Base-by-base conservation (phyloP, 1,284 basidiomycete genomes). In the Sporisorium graminicola region DNA sequence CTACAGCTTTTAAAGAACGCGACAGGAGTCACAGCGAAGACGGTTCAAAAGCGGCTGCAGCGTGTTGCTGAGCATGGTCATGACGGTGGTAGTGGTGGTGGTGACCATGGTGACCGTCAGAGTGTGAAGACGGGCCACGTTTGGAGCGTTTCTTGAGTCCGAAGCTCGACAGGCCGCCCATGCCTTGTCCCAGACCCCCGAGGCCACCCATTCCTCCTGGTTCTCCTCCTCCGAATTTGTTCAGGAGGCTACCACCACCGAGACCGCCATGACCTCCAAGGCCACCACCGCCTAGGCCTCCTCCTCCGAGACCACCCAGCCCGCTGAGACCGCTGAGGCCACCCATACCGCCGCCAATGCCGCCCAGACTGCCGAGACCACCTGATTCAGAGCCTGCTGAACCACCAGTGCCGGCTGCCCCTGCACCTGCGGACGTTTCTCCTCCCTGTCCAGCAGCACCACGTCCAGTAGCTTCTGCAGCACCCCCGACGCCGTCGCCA, bases 141-240 rank as follows among this genome's bases (percentile, higher is more conserved):
- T 24, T 24, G 22, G 42, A 56, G 35, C 56, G 56, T 20, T 58
- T 58, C 46, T 58, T 58, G 26, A 58, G 44, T 14, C 56, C 47
- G 14, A 40, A 33, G 26, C 20, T 26, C 7, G 52, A 26, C 3
- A 50, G 27, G 24, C 22, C 37, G 22, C 55, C 55, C 47, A 49
- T 29, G 7, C 47, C 47, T 18, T 20, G 26, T 27, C 56, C 56
- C 16, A 58, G 47, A 18, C 53, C 43, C 16, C 52, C 44, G 1
- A 35, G 42, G 12, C 47, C 47, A 13, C 47, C 47, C 47, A 49
- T 49, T 26, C 47, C n/a, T 29, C 27, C 47, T 10, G 29, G 27
- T n/a, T 16, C 27, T 8, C 50, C 50, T 3, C 7, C 14, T 8
- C 3, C 13, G 8, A 37, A 14, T 13, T 37, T 37, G 35, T 13